phyloP scores from a whole-genome alignment of 2,329 filamentous ascomycete species.

The Penicillium sumatraense region DNA sequence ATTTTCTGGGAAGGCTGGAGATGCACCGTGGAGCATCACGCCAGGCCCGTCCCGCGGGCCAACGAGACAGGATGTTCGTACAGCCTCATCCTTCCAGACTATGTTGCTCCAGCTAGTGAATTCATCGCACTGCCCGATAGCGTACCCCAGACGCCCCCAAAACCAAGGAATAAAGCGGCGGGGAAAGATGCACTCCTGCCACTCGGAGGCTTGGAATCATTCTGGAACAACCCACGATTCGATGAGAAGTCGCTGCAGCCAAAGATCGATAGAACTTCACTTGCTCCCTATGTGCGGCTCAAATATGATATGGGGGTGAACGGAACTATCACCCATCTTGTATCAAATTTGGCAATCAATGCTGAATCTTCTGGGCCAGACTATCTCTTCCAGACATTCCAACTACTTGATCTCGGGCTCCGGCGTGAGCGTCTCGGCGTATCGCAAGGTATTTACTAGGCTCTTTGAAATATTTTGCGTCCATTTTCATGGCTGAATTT shows the following conservation, averaged over 20 bases:
- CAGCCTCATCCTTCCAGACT: neutral
- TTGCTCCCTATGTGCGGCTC: slow-evolving; percentile 36
- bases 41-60: neutral
- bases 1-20: slow-evolving; percentile 66
- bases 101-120: neutral
- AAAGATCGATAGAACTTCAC: slow-evolving; percentile 34
- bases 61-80: neutral
- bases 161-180: neutral
- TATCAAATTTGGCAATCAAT: slow-evolving; percentile 60
- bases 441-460: slow-evolving; percentile 36
- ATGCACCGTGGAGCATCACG: slow-evolving; percentile 47
- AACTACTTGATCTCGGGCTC: slow-evolving; percentile 52
- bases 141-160: neutral
- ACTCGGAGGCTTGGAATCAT: neutral
- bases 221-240: neutral
- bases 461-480: neutral
- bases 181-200: too few relatives aligned
- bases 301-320: slow-evolving; percentile 37
- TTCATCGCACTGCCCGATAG: neutral
- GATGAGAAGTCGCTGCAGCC: neutral
- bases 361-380: slow-evolving; percentile 61
- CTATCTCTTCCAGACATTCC: slow-evolving; percentile 61
- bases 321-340: slow-evolving; percentile 61
- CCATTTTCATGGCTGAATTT: neutral
- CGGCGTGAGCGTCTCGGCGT: slow-evolving; percentile 43